Conservation (phyloP, 306 rosid species). For the Inga leiocalycina region DNA sequence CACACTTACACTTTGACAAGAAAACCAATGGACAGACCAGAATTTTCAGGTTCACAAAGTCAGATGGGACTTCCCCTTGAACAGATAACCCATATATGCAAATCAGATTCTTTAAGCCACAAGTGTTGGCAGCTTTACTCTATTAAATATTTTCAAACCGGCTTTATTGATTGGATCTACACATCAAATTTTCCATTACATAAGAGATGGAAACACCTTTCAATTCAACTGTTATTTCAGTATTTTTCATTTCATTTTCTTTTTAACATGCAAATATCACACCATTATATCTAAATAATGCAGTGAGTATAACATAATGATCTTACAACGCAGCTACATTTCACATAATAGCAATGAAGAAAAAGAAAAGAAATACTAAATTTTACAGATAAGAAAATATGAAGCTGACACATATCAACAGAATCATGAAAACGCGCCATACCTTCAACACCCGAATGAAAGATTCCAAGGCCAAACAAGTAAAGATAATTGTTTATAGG, state of each 20-base stretch:
- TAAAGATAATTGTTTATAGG: conserved; percentile 84
- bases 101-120: background rate
- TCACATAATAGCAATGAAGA: background rate
- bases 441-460: conserved; percentile 97
- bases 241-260: background rate
- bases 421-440: conserved; percentile 10
- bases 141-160: background rate
- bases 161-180: background rate
- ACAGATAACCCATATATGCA: background rate
- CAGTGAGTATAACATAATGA: background rate
- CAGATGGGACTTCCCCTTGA: background rate
- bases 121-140: background rate
- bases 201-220: background rate
- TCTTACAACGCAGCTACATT: background rate
- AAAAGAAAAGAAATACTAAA: background rate
- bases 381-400: background rate
- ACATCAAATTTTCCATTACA: background rate
- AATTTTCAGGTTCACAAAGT: background rate
- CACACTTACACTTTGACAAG: background rate
- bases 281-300: background rate
- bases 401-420: conserved; percentile 1
- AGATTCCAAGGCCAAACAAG: conserved; percentile 84
- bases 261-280: background rate
- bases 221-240: background rate
- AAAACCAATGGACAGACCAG: background rate